Conservation (phyloP, 1,284 basidiomycete genomes). For the Sphaerobolus stellatus region DNA sequence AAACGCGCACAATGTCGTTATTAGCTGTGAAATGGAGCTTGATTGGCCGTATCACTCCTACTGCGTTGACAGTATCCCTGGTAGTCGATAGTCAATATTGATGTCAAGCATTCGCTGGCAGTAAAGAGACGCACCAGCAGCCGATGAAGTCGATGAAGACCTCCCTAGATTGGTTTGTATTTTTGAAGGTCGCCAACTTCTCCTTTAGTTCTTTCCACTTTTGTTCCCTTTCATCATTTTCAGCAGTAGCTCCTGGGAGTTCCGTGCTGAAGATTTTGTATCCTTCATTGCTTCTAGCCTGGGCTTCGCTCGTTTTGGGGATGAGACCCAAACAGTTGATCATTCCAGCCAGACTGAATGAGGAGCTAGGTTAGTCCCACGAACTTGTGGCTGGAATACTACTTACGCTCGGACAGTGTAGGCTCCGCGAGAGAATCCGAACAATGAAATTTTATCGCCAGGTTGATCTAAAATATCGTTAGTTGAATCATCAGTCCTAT, state of each 20-base stretch:
- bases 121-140: neutral
- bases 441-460: conserved; percentile 34
- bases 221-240: too few species aligned
- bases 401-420: conserved; percentile 42
- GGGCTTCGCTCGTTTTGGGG: too few species aligned
- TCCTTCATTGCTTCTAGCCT: too few species aligned
- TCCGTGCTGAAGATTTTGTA: too few species aligned
- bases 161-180: too few species aligned
- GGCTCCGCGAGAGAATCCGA: conserved; percentile 36
- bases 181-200: too few species aligned
- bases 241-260: too few species aligned
- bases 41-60: conserved; percentile 13
- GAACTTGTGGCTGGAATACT: too few species aligned
- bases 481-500: conserved; percentile 2
- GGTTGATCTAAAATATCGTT: conserved; percentile 31
- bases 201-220: too few species aligned
- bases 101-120: neutral
- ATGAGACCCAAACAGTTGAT: too few species aligned
- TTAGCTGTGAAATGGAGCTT: conserved; percentile 19
- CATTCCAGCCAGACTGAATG: too few species aligned
- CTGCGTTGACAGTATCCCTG: conserved; percentile 16
- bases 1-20: conserved; percentile 18
- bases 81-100: neutral
- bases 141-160: neutral
- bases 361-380: too few species aligned